These are phyloP conservation scores for Batrachochytrium dendrobatidis DNA, from an alignment of 371 early-diverging fungal species.

Conservation along the genomic window DNA sequence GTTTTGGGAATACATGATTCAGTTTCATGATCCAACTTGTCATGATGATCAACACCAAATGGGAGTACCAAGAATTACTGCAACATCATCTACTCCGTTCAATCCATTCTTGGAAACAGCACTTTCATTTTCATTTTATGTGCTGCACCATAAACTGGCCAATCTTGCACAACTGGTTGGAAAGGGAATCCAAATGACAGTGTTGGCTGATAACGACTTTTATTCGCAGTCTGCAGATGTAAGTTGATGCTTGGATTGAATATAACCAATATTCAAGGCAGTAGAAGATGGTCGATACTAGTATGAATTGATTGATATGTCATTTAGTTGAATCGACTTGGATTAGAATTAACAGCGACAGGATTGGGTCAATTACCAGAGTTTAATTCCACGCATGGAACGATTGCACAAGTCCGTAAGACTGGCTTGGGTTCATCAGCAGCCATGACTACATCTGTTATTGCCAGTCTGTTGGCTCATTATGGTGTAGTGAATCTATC, in stretches of 20 bases:
- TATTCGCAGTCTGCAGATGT: slow-evolving; percentile 80
- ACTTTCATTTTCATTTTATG: no score
- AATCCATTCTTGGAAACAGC: neutral
- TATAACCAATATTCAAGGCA: no score
- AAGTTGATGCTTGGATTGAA: slow-evolving; percentile 2
- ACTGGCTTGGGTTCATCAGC: slow-evolving; percentile 95
- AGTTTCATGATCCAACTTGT: neutral
- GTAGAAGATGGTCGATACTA: no score
- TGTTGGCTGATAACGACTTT: slow-evolving; percentile 89
- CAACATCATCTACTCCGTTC: neutral
- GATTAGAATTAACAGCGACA: slow-evolving; percentile 50
- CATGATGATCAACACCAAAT: no score
- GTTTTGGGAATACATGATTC: slow-evolving; percentile 25
- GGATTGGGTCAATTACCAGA: slow-evolving; percentile 60
- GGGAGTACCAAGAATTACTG: neutral
- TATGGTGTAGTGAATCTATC: slow-evolving; percentile 44
- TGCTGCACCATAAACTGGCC: neutral
- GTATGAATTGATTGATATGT: slow-evolving; percentile 2
- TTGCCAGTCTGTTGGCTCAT: slow-evolving; percentile 67
- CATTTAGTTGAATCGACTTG: slow-evolving; percentile 43
- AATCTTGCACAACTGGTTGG: slow-evolving; percentile 4
- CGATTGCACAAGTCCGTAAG: slow-evolving; percentile 76
- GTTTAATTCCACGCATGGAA: slow-evolving; percentile 60
- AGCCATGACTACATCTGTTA: slow-evolving; percentile 82
- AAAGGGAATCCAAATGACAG: slow-evolving; percentile 55